Percentiles rank a stretch among this genome's conserved stretches.
phyloP scores from a whole-genome alignment of 2,329 filamentous ascomycete species.

The Fusarium sororula region DNA sequence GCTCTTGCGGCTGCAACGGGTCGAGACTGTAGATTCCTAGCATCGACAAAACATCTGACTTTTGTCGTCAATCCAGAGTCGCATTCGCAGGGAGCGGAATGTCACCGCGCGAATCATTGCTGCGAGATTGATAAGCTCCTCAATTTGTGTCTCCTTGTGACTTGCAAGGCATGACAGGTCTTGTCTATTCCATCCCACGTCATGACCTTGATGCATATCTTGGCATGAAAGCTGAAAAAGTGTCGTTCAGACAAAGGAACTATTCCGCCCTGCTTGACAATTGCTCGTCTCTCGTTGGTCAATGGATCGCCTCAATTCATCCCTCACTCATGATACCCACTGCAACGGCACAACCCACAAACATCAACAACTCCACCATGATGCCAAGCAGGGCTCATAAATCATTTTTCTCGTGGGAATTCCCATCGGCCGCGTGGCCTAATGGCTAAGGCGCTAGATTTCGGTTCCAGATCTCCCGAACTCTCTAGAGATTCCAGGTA shows the following conservation, averaged over 20 bases:
- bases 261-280: conserved; percentile 4
- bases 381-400: conserved; percentile 6
- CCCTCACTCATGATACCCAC: conserved; percentile 3
- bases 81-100: not conserved
- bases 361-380: conserved; percentile 1
- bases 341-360: not conserved
- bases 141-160: not conserved
- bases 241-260: not conserved
- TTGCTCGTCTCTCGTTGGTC: conserved; percentile 1
- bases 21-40: not conserved
- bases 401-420: not conserved
- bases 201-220: not conserved
- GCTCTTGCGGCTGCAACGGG: conserved; percentile 25
- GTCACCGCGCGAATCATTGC: conserved; percentile 15
- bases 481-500: conserved; percentile 40
- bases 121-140: conserved; percentile 33
- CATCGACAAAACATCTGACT: not conserved
- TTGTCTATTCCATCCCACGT: not conserved
- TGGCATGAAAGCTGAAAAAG: not conserved
- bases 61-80: not conserved
- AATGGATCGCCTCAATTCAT: not conserved
- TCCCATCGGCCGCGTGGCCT: conserved; percentile 36
- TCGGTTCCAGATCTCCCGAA: conserved; percentile 16
- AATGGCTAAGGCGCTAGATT: conserved; percentile 41
- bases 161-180: not conserved